Evolutionary conservation across 2,329 filamentous ascomycete genomes (phyloP).

Genomic region (Xylaria sp.): DNA sequence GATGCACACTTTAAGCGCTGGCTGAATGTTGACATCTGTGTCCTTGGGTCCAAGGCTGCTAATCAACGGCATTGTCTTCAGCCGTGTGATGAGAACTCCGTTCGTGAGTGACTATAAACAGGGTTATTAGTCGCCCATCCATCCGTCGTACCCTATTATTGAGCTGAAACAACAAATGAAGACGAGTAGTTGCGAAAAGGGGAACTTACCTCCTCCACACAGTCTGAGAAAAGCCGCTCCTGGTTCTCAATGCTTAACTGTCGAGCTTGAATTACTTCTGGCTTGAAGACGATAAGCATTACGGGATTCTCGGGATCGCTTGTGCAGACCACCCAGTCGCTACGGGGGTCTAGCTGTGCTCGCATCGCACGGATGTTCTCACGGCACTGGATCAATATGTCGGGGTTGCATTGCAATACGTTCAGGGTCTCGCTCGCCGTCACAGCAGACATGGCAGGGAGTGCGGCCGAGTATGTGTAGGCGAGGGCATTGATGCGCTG

Average conservation of each 20-base stretch:
- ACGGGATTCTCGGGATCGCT: constrained; percentile 88
- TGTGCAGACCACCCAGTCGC: constrained; percentile 89
- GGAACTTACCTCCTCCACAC: constrained; percentile 88
- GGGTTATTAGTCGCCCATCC: constrained; percentile 22
- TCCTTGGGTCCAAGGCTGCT: constrained; percentile 73
- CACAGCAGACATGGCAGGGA: constrained; percentile 94
- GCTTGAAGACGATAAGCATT: constrained; percentile 84
- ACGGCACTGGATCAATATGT: constrained; percentile 79
- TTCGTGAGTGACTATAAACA: constrained; percentile 78
- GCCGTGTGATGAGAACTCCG: constrained; percentile 86
- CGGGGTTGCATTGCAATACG: constrained; percentile 86
- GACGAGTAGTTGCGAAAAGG: not conserved
- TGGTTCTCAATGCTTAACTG: constrained; percentile 79
- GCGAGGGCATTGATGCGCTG: constrained; percentile 92
- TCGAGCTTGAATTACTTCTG: constrained; percentile 79
- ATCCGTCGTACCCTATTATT: not conserved
- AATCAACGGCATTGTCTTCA: constrained; percentile 80
- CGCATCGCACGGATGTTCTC: constrained; percentile 90
- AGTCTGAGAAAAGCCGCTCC: constrained; percentile 85
- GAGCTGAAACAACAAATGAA: not conserved
- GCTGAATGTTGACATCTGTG: constrained; percentile 74
- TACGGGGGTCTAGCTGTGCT: constrained; percentile 88
- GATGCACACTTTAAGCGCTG: constrained; percentile 90
- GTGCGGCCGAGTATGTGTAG: constrained; percentile 94
- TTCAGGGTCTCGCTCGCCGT: constrained; percentile 92